phyloP scores from a whole-genome alignment of 2,329 filamentous ascomycete species.

The Blastomyces emzantsi region DNA sequence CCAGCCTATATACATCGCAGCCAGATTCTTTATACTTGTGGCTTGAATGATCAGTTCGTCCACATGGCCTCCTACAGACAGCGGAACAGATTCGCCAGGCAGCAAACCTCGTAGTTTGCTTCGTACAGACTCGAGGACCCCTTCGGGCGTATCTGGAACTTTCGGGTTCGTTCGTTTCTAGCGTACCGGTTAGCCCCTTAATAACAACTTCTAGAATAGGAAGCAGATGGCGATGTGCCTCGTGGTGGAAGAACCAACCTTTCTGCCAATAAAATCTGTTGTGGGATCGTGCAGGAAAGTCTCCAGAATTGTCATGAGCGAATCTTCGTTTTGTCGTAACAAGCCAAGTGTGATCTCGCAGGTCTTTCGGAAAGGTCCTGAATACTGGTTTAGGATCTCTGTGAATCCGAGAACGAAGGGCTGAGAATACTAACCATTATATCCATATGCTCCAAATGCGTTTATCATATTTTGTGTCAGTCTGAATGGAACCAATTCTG shows the following conservation, averaged over 20 bases:
- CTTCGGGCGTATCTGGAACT: conserved; percentile 59
- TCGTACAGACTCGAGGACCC: conserved; percentile 81
- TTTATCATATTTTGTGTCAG: conserved; percentile 98
- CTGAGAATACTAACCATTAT: conserved; percentile 52
- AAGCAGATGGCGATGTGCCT: background rate
- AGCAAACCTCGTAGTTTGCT: conserved; percentile 79
- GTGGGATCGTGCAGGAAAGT: conserved; percentile 97
- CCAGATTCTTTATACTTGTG: conserved; percentile 66
- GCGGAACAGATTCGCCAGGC: conserved; percentile 77
- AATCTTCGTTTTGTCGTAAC: conserved; percentile 85
- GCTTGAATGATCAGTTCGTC: conserved; percentile 87
- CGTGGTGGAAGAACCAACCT: conserved; percentile 29
- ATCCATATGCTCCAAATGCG: conserved; percentile 90
- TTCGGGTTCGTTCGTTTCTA: conserved; percentile 44
- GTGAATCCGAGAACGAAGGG: background rate
- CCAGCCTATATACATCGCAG: conserved; percentile 98
- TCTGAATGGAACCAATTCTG: conserved; percentile 90
- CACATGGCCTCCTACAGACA: conserved; percentile 96
- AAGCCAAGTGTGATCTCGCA: conserved; percentile 81
- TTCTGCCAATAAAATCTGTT: conserved; percentile 77
- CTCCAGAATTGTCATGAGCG: conserved; percentile 93
- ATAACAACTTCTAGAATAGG: conserved; percentile 1
- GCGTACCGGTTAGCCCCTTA: conserved; percentile 13
- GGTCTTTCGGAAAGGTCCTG: conserved; percentile 74
- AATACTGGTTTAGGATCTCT: background rate